A percentile compares a stretch with the other conserved stretches of the same genome.
phyloP scores from a whole-genome alignment of 148 eudicot genomes.

The Dysphania ambrosioides region DNA sequence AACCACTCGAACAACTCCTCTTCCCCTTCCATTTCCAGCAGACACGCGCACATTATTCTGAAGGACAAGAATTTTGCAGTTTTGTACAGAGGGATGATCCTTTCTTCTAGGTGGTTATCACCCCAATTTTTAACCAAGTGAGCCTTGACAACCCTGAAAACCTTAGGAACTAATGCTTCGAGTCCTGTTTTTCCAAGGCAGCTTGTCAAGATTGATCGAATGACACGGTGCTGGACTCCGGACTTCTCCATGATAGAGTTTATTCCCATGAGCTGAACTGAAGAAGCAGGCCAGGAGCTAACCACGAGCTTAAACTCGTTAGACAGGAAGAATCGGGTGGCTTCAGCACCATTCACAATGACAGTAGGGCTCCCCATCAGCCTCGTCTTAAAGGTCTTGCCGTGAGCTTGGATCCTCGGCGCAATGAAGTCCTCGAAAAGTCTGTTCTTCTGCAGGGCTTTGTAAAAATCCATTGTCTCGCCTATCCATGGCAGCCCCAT shows the following conservation, averaged over 20 bases:
- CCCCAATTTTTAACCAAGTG: constrained; percentile 47
- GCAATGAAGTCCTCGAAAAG: constrained; percentile 54
- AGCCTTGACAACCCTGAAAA: constrained; percentile 35
- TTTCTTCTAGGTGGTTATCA: not conserved
- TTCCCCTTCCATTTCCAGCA: constrained; percentile 55
- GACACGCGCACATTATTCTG: constrained; percentile 55
- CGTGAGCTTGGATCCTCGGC: constrained; percentile 48
- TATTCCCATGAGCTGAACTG: constrained; percentile 73
- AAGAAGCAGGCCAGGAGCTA: constrained; percentile 79
- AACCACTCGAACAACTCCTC: constrained; percentile 42
- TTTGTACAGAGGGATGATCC: constrained; percentile 31
- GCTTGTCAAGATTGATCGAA: constrained; percentile 52
- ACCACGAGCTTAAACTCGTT: constrained; percentile 83
- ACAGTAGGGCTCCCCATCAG: constrained; percentile 71
- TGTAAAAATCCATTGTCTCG: constrained; percentile 62
- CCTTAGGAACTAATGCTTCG: constrained; percentile 48
- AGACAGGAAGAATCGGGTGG: constrained; percentile 61
- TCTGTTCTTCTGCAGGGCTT: constrained; percentile 49
- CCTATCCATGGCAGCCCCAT: constrained; percentile 77
- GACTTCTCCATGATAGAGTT: constrained; percentile 76
- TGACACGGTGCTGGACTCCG: constrained; percentile 48
- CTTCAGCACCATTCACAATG: constrained; percentile 55
- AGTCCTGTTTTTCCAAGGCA: constrained; percentile 43
- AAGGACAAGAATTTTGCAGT: constrained; percentile 51
- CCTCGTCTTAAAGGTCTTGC: constrained; percentile 66